phyloP scores from a whole-genome alignment of 306 rosid species.

The Vicia villosa region DNA sequence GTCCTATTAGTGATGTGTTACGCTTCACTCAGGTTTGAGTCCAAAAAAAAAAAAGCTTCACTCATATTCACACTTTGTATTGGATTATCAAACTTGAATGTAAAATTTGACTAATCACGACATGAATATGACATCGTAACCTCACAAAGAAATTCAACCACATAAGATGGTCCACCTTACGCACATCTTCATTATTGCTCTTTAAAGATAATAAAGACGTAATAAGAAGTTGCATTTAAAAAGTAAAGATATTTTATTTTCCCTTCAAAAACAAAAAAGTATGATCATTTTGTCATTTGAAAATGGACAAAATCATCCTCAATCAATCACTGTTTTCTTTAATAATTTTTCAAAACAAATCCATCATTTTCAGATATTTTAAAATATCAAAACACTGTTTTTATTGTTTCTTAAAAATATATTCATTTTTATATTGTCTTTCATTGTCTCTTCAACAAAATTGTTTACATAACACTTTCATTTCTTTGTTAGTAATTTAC shows the following conservation, averaged over 20 bases:
- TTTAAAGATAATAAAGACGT: neutral
- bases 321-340: constrained; percentile 9
- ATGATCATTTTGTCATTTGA: neutral
- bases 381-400: no score
- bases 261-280: constrained; percentile 31
- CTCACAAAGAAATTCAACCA: constrained; percentile 29
- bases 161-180: constrained; percentile 32
- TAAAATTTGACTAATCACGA: neutral
- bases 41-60: no score
- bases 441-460: no score
- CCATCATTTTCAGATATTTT: no score
- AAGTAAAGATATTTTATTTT: constrained; percentile 35
- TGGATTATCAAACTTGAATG: neutral
- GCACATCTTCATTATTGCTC: constrained; percentile 12
- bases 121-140: constrained; percentile 11
- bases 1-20: no score
- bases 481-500: no score
- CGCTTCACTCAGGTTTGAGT: no score
- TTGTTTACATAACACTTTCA: no score
- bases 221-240: constrained; percentile 16
- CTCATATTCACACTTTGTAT: neutral
- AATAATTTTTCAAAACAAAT: no score
- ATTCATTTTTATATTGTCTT: no score
- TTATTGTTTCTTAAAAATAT: no score
- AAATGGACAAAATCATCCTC: constrained; percentile 30